These are phyloP conservation scores for Ascochyta fabae DNA, from an alignment of 2,329 filamentous ascomycete genomes.

Conservation along the genomic window DNA sequence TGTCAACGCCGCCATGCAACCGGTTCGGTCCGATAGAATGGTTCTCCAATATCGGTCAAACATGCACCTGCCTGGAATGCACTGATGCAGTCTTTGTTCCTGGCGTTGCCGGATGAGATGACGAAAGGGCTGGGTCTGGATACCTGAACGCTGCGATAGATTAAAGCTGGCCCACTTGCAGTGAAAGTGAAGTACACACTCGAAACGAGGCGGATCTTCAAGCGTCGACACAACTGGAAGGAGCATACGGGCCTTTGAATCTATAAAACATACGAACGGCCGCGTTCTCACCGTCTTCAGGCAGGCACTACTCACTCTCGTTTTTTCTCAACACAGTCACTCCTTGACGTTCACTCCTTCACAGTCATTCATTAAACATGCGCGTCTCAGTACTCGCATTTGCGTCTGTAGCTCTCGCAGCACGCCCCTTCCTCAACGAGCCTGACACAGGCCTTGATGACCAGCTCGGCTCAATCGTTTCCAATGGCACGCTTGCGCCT, in stretches of 20 bases:
- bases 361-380: conserved; percentile 29
- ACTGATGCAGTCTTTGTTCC: conserved; percentile 9
- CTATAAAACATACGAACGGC: conserved; percentile 2
- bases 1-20: conserved; percentile 3
- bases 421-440: conserved; percentile 44
- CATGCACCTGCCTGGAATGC: conserved; percentile 15
- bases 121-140: conserved; percentile 12
- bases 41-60: conserved; percentile 15
- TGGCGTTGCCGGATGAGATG: conserved; percentile 12
- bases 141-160: conserved; percentile 3
- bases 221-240: neutral
- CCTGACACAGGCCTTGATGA: conserved; percentile 47
- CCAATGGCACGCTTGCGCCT: conserved; percentile 51
- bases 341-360: conserved; percentile 4
- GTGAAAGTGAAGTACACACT: conserved; percentile 5
- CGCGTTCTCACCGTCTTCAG: neutral
- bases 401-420: conserved; percentile 38
- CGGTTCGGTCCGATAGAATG: conserved; percentile 11
- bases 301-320: conserved; percentile 11
- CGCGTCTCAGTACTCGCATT: conserved; percentile 29
- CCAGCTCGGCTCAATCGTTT: conserved; percentile 22
- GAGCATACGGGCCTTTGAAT: neutral
- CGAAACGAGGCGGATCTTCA: neutral
- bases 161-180: conserved; percentile 10
- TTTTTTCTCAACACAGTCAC: conserved; percentile 1